A percentile compares a stretch with the other conserved stretches of the same genome.
Conservation (phyloP, 2,329 filamentous ascomycete genomes). For the Aureobasidium sp. region DNA sequence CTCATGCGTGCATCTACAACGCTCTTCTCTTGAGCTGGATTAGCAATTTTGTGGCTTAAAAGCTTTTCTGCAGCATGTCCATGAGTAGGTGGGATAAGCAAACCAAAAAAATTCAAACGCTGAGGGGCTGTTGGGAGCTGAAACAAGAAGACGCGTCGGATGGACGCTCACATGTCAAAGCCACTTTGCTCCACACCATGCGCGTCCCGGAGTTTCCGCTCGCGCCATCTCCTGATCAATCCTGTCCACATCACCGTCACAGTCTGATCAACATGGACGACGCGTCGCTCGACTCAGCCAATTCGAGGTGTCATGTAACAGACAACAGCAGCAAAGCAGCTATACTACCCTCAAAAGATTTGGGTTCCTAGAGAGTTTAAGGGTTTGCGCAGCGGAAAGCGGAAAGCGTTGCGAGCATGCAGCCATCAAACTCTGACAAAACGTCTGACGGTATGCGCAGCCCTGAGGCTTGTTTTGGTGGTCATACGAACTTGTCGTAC, state of each 20-base stretch:
- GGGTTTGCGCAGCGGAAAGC: background rate
- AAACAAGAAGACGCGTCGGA: background rate
- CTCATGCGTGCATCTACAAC: background rate
- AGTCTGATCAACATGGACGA: background rate
- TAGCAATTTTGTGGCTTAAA: background rate
- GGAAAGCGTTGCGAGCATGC: background rate
- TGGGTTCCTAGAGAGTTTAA: background rate
- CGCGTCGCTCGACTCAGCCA: background rate
- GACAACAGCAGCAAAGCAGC: no score
- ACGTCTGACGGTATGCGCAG: background rate
- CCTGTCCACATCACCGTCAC: background rate
- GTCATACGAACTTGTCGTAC: background rate
- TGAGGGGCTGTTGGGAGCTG: background rate
- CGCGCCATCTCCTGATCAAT: background rate
- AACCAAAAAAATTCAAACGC: background rate
- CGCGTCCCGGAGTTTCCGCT: background rate
- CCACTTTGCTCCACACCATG: background rate
- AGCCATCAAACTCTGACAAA: background rate
- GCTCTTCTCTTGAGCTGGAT: background rate
- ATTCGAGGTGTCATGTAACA: background rate
- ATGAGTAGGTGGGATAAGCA: background rate
- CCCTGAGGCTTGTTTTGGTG: background rate
- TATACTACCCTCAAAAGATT: background rate
- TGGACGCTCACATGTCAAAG: constrained; percentile 2
- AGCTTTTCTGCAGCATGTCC: background rate